Percentiles rank a stretch among this genome's conserved stretches.
These are phyloP conservation scores for Gracilaria domingensis DNA, from an alignment of 23 red algal genomes.

Conservation along the genomic window DNA sequence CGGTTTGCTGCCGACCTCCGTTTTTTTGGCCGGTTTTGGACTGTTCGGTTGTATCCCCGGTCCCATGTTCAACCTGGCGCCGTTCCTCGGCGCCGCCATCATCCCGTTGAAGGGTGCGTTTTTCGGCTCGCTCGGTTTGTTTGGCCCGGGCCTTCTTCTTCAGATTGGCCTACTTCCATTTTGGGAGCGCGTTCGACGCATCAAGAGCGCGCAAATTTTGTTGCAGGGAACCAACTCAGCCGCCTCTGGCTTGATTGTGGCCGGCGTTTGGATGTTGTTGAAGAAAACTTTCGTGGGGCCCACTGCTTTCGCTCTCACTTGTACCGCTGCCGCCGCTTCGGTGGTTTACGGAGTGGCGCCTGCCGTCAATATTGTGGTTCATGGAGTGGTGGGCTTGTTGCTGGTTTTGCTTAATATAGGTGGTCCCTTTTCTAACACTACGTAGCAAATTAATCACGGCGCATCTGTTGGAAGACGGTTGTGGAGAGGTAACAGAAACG, in stretches of 20 bases:
- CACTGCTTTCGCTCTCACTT: slow-evolving; percentile 59
- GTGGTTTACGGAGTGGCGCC: slow-evolving; percentile 43
- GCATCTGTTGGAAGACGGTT: no score
- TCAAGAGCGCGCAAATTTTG: slow-evolving; percentile 5
- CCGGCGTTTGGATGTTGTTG: slow-evolving; percentile 69
- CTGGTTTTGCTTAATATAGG: slow-evolving; percentile 53
- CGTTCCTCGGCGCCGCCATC: slow-evolving; percentile 76
- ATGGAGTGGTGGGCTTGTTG: slow-evolving; percentile 56
- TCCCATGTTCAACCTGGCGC: slow-evolving; percentile 81
- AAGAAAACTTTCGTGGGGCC: slow-evolving; percentile 48
- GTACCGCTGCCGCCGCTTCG: slow-evolving; percentile 31
- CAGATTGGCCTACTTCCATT: slow-evolving; percentile 70
- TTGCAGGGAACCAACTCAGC: slow-evolving; percentile 73
- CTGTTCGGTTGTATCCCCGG: slow-evolving; percentile 67
- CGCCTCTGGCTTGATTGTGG: slow-evolving; percentile 73
- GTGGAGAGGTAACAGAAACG: no score
- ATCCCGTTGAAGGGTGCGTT: slow-evolving; percentile 60
- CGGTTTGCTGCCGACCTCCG: slow-evolving; percentile 34
- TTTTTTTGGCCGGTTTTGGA: slow-evolving; percentile 75
- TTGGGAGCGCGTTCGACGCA: slow-evolving; percentile 70
- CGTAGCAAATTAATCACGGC: slow-evolving; percentile 36
- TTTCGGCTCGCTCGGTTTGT: slow-evolving; percentile 52
- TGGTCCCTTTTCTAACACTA: slow-evolving; percentile 50
- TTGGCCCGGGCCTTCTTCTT: slow-evolving; percentile 70
- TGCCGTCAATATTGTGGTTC: slow-evolving; percentile 40